phyloP scores from a whole-genome alignment of 768 basidiomycete genomes.

The Tricholoma sp. region DNA sequence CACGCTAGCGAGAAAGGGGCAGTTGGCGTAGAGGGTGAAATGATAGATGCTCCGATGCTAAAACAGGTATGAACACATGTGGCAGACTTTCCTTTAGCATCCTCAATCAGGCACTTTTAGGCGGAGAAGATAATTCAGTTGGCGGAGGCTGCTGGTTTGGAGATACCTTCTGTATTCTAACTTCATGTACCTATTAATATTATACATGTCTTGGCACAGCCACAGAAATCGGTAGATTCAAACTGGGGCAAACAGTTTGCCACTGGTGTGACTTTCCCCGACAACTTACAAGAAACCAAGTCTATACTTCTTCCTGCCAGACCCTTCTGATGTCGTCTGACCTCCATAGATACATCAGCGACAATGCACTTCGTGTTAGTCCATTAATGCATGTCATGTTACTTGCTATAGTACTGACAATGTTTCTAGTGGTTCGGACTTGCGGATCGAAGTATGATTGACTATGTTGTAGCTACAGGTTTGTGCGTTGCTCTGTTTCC shows the following conservation, averaged over 20 bases:
- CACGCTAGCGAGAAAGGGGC: constrained; percentile 57
- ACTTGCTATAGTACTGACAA: neutral
- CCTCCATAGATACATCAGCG: constrained; percentile 70
- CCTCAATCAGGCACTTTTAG: constrained; percentile 14
- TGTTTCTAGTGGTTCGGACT: constrained; percentile 68
- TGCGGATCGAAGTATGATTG: constrained; percentile 77
- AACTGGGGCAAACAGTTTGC: neutral
- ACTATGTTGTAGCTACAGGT: constrained; percentile 88
- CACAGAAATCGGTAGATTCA: neutral
- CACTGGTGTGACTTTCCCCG: too few relatives aligned
- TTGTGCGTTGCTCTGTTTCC: constrained; percentile 15
- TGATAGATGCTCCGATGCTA: constrained; percentile 92
- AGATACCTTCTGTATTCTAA: constrained; percentile 33
- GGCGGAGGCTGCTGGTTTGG: constrained; percentile 50
- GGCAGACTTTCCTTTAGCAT: neutral
- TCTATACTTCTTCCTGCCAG: neutral
- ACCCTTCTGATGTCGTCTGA: constrained; percentile 49
- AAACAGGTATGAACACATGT: constrained; percentile 50
- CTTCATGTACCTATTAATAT: too few relatives aligned
- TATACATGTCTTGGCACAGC: neutral
- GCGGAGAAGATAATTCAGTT: constrained; percentile 45
- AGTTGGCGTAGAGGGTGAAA: constrained; percentile 72
- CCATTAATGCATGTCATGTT: neutral
- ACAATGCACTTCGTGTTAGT: constrained; percentile 67
- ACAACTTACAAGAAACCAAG: neutral